Evolutionary conservation across 352 stramenopile species (phyloP), one percentile per base, ranked within the genome.

Genomic region (Blastocystis sp.): DNA sequence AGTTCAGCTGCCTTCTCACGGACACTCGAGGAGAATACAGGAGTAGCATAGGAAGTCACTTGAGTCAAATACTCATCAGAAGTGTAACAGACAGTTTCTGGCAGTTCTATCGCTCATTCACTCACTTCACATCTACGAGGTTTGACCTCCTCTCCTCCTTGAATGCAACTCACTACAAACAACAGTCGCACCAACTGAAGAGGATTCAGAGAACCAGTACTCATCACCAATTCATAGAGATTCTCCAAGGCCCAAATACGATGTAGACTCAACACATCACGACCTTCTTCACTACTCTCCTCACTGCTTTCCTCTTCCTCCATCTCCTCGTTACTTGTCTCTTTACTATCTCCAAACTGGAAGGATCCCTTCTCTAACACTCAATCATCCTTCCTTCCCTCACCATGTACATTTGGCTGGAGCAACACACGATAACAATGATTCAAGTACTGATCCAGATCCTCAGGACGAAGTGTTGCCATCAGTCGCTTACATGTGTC

Each of bases 361-460:
- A 46, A 37, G 59, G 59, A n/a, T 29, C 42, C 32, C 11, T 32
- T 21, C 16, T 69, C 59, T 69, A 69, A 6, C 6, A 21, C 12
- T 16, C n/a, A 43, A 2, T 39, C 59, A 2, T 46, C 4, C 6
- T 69, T 11, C 59, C 2, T 21, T 29, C 59, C 4, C 39, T 37
- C 43, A 35, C 42, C 12, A 11, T 58, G 21, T 0, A 21, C 37
- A 21, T 46, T 39, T 29, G 66, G 66, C 66, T 78, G 66, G 24
- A 78, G 43, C 39, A 78, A n/a, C 37, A 78, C 21, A 39, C n/a
- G 35, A 51, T 58, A 78, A 39, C 66, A 78, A 51, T 59, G 66
- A 27, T 27, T 58, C 32, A 78, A 4, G 3, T 56, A 78, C 19
- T 35, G 24, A 27, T 39, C 6, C 39, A 78, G 37, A n/a, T 78